phyloP scores from a whole-genome alignment of 345 rosid genomes.

The Arabis hirsuta region DNA sequence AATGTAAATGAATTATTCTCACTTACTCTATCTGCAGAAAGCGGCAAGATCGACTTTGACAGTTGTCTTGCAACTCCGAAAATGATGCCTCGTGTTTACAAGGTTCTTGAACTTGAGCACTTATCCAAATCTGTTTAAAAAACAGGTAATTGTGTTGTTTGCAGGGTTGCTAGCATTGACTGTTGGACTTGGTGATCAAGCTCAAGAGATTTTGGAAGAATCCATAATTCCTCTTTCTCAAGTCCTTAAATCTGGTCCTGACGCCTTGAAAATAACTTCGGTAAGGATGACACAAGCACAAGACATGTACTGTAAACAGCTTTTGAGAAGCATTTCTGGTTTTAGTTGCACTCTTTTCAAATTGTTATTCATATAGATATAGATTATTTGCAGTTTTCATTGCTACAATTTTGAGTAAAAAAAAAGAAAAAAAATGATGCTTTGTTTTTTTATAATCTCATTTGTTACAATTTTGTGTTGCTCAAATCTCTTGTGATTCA shows the following conservation, averaged over 20 bases:
- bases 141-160: constrained; percentile 24
- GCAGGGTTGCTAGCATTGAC: constrained; percentile 87
- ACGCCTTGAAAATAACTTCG: constrained; percentile 55
- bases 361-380: too few species aligned
- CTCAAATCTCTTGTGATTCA: too few species aligned
- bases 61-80: constrained; percentile 80
- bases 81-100: constrained; percentile 76
- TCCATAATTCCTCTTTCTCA: constrained; percentile 65
- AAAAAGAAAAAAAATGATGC: too few species aligned
- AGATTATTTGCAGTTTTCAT: too few species aligned
- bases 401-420: too few species aligned
- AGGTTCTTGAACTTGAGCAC: constrained; percentile 52
- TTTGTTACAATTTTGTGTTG: too few species aligned
- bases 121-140: constrained; percentile 3
- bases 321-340: too few species aligned
- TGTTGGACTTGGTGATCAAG: constrained; percentile 67
- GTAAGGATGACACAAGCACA: constrained; percentile 43
- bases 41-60: constrained; percentile 80
- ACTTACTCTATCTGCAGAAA: constrained; percentile 55
- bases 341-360: too few species aligned
- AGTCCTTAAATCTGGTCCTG: constrained; percentile 69
- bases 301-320: too few species aligned
- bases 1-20: not conserved
- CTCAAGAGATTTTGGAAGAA: constrained; percentile 69
- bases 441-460: too few species aligned